Evolutionary conservation across 2,329 filamentous ascomycete genomes (phyloP), one percentile per base, ranked within the genome.

Genomic region (Madurella mycetomatis): DNA sequence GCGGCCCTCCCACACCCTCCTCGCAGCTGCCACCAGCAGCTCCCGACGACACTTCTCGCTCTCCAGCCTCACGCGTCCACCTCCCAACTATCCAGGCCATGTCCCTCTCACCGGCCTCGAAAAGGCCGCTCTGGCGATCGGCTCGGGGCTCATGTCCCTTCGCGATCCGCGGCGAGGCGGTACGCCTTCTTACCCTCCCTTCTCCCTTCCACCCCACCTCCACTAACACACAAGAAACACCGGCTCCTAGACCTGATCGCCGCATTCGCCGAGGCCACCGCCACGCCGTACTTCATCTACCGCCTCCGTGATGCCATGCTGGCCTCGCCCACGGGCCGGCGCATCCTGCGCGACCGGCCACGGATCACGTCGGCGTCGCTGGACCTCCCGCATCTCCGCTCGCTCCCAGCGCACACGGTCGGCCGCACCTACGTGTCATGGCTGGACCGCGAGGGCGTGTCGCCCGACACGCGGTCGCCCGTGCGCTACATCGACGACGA

Each of bases 281-380:
- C 92, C 18, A 90, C 92, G 9, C 94, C 94, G 12, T 96, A 91
- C 79, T 96, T 97, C 76, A 92, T 96, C 72, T 84, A 89, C 72
- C 88, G 90, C 53, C 88, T 99, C 17, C 91, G 90, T 61, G 83
- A 92, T 68, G 89, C 87, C 59, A 99, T 99, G 94, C 88, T 99
- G 51, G 76, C 83, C 30, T 78, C 85, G 60, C 79, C 89, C 1
- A 95, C 90, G 0, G 94, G 94, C 53, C 88, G 94, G 1, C 86
- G 91, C 47, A 96, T 99, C 69, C 84, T 99, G 59, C 88, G 89
- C 60, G 88, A 94, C 64, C 86, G 91, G 12, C 94, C 94, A 2
- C 87, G 92, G 60, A 90, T 99, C 60, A 92, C 87, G 3, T 95
- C 90, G 15, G 75, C 90, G 59, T 82, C 84, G 0, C 76, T 87